Conservation (phyloP, 1,284 basidiomycete genomes). For the Phellopilus nigrolimitatus region DNA sequence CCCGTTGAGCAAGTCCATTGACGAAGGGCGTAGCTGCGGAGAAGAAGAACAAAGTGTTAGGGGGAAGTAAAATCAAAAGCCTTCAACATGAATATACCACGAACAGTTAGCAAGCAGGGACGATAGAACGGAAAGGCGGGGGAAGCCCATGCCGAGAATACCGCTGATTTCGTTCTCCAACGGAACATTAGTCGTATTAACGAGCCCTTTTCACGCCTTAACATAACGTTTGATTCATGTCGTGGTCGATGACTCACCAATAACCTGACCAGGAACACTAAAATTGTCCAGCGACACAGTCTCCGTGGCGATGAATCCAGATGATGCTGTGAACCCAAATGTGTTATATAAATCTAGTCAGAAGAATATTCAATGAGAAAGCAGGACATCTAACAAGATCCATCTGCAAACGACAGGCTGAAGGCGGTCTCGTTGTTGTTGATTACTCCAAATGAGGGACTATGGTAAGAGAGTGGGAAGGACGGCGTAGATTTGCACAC, state of each 20-base stretch:
- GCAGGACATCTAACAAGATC: constrained; percentile 45
- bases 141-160: constrained; percentile 68
- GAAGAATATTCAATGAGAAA: constrained; percentile 4
- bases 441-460: constrained; percentile 56
- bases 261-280: constrained; percentile 52
- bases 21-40: constrained; percentile 65
- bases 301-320: constrained; percentile 67
- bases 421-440: constrained; percentile 58
- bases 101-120: constrained; percentile 45
- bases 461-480: constrained; percentile 62
- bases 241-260: constrained; percentile 46
- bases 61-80: constrained; percentile 4
- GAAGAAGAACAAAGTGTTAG: constrained; percentile 1
- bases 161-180: constrained; percentile 62
- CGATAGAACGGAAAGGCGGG: constrained; percentile 61
- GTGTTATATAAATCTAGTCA: constrained; percentile 12
- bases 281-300: constrained; percentile 54
- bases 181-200: constrained; percentile 57
- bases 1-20: constrained; percentile 53
- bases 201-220: constrained; percentile 29
- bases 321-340: constrained; percentile 27
- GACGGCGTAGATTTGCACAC: constrained; percentile 52
- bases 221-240: not conserved
- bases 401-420: constrained; percentile 57
- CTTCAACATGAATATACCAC: too few species aligned